Evolutionary conservation across 371 early-diverging fungal genomes (phyloP), one percentile per base, ranked within the genome.

Genomic region (Ecytonucleospora hepatopenaei): DNA sequence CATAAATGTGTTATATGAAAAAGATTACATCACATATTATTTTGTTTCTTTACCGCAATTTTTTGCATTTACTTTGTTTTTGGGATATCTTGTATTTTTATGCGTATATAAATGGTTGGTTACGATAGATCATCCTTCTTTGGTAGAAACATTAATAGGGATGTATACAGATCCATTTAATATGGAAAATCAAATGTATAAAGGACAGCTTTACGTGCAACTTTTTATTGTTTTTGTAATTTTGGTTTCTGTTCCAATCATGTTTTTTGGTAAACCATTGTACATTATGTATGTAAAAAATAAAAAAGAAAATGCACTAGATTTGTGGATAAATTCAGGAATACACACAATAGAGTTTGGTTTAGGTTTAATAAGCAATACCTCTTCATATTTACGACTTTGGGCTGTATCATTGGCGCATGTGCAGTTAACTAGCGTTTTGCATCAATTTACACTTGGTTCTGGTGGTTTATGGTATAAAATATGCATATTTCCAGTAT

Each of bases 381-480:
- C 97, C 3, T 94, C 96, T 2, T 92, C 92, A 17, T 99, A 99
- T 76, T 85, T 99, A 48, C 90, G 99, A 77, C 84, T 99, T 47
- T 99, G 99, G 99, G 99, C 99, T 32, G 83, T 99, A 69, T 90
- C 90, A 48, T 85, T 99, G 62, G 99, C 99, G 0, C 99, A 99
- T 77, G 91, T 94, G 28, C 94, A 96, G 82, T 82, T 98, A 47
- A 96, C 97, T 0, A 88, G 88, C 73, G 96, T 98, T 12, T 81
- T 96, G 54, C 94, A 92, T 91, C 84, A 86, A 24, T 94, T 94
- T 91, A 88, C 90, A 0, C 72, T 95, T 48, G 84, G 82, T 61
- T 83, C 81, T 40, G 26, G 81, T 89, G 32, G 70, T 86, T 69
- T 87, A 84, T 5, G 90, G 88, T 70, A 70, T 80, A 2, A 77